Evolutionary conservation across 768 basidiomycete species (phyloP).

Genomic region (Agaricus subrufescens): DNA sequence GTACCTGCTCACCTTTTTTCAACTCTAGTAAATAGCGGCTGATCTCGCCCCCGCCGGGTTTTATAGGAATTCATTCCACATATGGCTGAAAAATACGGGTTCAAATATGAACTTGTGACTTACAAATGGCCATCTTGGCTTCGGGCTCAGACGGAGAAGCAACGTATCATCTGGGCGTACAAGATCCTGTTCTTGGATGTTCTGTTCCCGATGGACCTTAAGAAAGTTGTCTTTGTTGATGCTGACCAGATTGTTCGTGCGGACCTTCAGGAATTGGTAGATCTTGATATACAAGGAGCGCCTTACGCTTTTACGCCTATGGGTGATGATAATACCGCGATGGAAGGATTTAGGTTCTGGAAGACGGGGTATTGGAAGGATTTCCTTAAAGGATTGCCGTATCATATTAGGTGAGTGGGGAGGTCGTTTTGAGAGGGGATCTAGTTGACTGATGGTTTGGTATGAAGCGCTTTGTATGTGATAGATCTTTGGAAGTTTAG

Average conservation of each 20-base stretch:
- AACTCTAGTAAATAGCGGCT: background rate
- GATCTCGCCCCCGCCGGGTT: background rate
- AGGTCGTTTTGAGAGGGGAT: constrained; percentile 6
- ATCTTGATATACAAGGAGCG: constrained; percentile 86
- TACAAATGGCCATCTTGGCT: constrained; percentile 99
- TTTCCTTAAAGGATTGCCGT: constrained; percentile 75
- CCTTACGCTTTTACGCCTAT: constrained; percentile 97
- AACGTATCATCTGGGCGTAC: constrained; percentile 98
- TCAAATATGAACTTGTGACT: constrained; percentile 96
- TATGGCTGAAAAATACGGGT: constrained; percentile 85
- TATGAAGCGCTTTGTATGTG: constrained; percentile 83
- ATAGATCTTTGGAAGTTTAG: constrained; percentile 95
- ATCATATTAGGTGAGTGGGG: constrained; percentile 83
- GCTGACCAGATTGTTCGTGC: constrained; percentile 96
- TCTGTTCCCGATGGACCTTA: constrained; percentile 97
- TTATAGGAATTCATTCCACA: constrained; percentile 89
- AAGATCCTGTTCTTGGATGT: constrained; percentile 99
- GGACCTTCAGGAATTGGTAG: constrained; percentile 94
- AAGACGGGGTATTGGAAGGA: constrained; percentile 96
- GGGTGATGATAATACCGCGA: constrained; percentile 91
- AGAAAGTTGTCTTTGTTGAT: constrained; percentile 99
- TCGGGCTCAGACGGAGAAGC: constrained; percentile 95
- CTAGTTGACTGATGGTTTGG: background rate
- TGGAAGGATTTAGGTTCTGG: constrained; percentile 99
- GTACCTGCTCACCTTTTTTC: constrained; percentile 17